These are phyloP conservation scores for Fusarium sororula DNA, from an alignment of 2,329 filamentous ascomycete genomes.

Conservation along the genomic window DNA sequence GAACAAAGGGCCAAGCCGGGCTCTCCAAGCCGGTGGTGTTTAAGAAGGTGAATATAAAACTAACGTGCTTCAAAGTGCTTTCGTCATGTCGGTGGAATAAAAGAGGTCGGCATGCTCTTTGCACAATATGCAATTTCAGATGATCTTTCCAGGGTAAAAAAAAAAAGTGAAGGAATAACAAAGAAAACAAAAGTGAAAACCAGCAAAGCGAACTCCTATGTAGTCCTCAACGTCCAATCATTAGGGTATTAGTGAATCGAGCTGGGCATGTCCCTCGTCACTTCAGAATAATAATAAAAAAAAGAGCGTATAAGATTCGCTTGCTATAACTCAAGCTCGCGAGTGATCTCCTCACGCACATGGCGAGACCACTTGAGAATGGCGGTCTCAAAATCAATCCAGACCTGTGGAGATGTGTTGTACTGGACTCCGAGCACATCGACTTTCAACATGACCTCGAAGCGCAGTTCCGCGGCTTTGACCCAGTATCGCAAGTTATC, in stretches of 20 bases:
- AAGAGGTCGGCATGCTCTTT: conserved; percentile 19
- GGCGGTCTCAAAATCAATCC: conserved; percentile 84
- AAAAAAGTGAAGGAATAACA: conserved; percentile 9
- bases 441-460: conserved; percentile 84
- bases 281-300: background rate
- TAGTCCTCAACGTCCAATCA: conserved; percentile 41
- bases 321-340: conserved; percentile 64
- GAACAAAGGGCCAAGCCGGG: conserved; percentile 9
- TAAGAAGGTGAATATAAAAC: conserved; percentile 20
- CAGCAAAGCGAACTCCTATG: conserved; percentile 37
- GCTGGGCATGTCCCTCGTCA: conserved; percentile 4
- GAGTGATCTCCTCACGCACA: conserved; percentile 83
- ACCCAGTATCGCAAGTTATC: conserved; percentile 97
- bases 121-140: conserved; percentile 39
- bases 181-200: conserved; percentile 10
- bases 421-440: conserved; percentile 90
- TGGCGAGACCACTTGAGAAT: conserved; percentile 84
- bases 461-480: conserved; percentile 93
- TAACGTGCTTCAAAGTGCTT: conserved; percentile 26
- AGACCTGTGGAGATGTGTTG: conserved; percentile 72
- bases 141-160: conserved; percentile 18
- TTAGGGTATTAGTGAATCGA: conserved; percentile 28
- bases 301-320: background rate
- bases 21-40: conserved; percentile 20
- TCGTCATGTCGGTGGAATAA: conserved; percentile 9